Percentiles rank a stretch among this genome's conserved stretches.
These are phyloP conservation scores for Aureobasidium namibiae DNA, from an alignment of 2,329 filamentous ascomycete species.

Conservation along the genomic window DNA sequence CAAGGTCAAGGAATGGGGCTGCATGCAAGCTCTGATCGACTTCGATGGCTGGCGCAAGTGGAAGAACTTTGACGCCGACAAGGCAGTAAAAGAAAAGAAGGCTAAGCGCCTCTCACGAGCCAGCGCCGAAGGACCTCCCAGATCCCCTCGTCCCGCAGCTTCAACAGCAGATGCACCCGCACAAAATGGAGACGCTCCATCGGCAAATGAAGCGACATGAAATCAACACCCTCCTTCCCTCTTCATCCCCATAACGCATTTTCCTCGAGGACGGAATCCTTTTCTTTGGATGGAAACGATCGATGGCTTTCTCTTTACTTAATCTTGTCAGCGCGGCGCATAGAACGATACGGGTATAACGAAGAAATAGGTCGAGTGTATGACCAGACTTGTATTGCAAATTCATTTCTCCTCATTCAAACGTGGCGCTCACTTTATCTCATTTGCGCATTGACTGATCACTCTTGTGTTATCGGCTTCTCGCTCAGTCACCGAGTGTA, in stretches of 20 bases:
- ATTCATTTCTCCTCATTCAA: background rate
- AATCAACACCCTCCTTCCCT: background rate
- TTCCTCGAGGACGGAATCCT: background rate
- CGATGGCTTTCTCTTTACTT: background rate
- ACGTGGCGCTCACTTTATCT: too few relatives aligned
- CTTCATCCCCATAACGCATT: background rate
- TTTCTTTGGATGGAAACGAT: background rate
- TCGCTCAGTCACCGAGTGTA: too few relatives aligned
- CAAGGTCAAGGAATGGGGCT: slow-evolving; percentile 99
- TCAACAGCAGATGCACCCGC: background rate
- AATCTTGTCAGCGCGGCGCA: slow-evolving; percentile 2
- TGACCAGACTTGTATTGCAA: background rate
- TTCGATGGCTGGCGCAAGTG: slow-evolving; percentile 97
- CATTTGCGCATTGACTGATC: too few relatives aligned
- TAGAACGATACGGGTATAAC: background rate
- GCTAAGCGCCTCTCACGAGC: slow-evolving; percentile 5
- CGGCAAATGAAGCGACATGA: background rate
- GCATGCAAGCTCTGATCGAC: slow-evolving; percentile 98
- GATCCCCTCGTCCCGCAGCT: background rate
- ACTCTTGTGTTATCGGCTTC: too few relatives aligned
- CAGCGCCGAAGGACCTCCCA: background rate
- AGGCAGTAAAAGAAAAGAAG: slow-evolving; percentile 9
- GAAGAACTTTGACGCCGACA: slow-evolving; percentile 45
- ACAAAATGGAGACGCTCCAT: background rate
- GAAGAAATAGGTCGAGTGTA: background rate